These are phyloP conservation scores for Trypanosoma boissoni DNA, from an alignment of 208 protist species.

Conservation along the genomic window DNA sequence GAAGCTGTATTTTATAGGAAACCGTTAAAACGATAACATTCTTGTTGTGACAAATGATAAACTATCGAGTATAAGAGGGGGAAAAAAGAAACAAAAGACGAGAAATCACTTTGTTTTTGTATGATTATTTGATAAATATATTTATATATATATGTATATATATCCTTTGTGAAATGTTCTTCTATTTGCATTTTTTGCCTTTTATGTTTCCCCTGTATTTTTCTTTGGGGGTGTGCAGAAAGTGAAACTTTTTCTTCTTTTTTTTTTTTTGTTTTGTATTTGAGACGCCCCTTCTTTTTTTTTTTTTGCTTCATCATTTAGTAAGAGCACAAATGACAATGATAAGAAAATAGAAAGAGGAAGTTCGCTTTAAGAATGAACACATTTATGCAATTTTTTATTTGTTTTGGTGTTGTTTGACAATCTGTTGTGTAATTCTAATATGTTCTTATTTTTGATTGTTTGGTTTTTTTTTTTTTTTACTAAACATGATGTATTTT, in stretches of 20 bases:
- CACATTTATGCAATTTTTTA: no score
- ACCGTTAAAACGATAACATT: no score
- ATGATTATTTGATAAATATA: neutral
- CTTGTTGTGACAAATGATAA: no score
- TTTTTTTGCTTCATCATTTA: neutral
- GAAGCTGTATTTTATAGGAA: no score
- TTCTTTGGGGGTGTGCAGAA: neutral
- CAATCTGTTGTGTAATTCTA: no score
- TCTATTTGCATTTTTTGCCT: no score
- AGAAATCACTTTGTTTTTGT: conserved; percentile 22
- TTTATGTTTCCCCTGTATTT: no score
- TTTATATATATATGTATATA: neutral
- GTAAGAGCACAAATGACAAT: neutral
- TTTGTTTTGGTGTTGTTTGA: neutral
- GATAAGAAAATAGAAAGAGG: neutral
- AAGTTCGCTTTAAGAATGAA: no score
- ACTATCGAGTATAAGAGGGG: neutral
- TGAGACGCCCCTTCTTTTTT: neutral
- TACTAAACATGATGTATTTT: neutral
- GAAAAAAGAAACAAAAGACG: neutral
- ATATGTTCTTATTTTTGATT: conserved; percentile 5
- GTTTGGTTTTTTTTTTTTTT: neutral
- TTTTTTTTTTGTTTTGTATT: neutral
- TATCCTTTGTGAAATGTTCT: no score
- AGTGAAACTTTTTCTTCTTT: neutral